Base-by-base conservation (phyloP, 2,329 filamentous ascomycete species). In the Fusarium pseudoanthophilum region DNA sequence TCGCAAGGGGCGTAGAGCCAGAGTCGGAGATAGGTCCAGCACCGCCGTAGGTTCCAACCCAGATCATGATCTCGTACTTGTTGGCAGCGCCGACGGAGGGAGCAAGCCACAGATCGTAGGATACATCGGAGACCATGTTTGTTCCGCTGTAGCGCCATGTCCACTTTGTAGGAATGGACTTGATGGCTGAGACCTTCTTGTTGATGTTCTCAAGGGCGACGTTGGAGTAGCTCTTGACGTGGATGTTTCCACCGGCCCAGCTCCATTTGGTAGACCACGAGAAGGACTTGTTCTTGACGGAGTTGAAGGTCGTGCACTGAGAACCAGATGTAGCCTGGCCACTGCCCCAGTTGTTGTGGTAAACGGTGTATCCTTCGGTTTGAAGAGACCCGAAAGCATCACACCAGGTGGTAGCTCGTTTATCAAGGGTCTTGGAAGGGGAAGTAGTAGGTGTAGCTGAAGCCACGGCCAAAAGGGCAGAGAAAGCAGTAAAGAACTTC, bases 1-100 rank as follows among this genome's bases (percentile, higher is more conserved):
- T 90, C 5, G 67, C 70, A 45, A 77, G 36, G 3, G 74, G 65
- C 7, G 58, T 69, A 11, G 52, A 58, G 5, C 68, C 68, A 28
- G 61, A 56, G 4, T 65, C 59, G 1, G 72, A 75, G 30, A 91
- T 91, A 42, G 90, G 89, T 2, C 87, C 87, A 4, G 89, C 89
- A 60, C 88, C 88, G 36, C 89, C 90, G 52, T 89, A 82, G 6
- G 86, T 84, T 4, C 83, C 86, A 51, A 91, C 83, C 90, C 90
- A 92, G 75, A 92, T 84, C 90, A 92, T 92, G 79, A 92, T 85
- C 81, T 92, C 90, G 78, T 90, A 90, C 75, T 88, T 82, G 34
- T 86, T 77, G 11, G 65, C 78, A 52, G 79, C 80, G 3, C 85
- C 81, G 16, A 83, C 83, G 18, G 85, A 83, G 21, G 82, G 81